Percentiles rank a stretch among this genome's conserved stretches.
Conservation (phyloP, 208 protist species). For the Herpetomonas muscarum region DNA sequence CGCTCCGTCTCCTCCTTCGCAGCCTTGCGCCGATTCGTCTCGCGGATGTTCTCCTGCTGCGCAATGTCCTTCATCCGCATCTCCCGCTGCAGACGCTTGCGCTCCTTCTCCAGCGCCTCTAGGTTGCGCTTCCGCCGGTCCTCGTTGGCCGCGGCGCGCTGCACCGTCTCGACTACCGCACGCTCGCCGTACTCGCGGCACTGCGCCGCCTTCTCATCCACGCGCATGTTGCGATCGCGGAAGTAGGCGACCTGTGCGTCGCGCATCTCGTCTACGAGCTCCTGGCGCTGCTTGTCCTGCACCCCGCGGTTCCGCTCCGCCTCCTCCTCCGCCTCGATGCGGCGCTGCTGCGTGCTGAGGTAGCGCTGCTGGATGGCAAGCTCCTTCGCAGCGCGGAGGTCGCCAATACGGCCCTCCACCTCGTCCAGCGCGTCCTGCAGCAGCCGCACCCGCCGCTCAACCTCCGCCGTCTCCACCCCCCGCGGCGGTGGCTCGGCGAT, state of each 20-base stretch:
- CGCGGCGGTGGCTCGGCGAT: conserved; percentile 45
- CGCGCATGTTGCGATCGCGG: conserved; percentile 39
- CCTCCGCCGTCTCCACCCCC: conserved; percentile 34
- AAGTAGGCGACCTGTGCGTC: conserved; percentile 46
- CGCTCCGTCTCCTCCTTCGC: conserved; percentile 28
- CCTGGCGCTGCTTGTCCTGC: conserved; percentile 42
- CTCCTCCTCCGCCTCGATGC: conserved; percentile 28
- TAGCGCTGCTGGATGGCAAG: conserved; percentile 24
- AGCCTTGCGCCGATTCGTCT: conserved; percentile 23
- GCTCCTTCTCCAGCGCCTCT: conserved; percentile 34
- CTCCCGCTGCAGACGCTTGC: conserved; percentile 36
- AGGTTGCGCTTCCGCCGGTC: conserved; percentile 38
- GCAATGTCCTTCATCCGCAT: conserved; percentile 33
- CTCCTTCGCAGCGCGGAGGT: conserved; percentile 36
- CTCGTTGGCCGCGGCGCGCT: conserved; percentile 35
- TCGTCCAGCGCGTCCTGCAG: conserved; percentile 57
- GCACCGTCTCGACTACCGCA: conserved; percentile 34
- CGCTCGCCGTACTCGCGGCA: conserved; percentile 36
- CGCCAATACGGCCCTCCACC: conserved; percentile 31
- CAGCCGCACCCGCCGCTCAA: conserved; percentile 54
- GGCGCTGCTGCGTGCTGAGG: conserved; percentile 30
- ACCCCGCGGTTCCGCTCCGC: conserved; percentile 24
- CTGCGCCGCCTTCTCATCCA: conserved; percentile 32
- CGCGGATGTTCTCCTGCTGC: conserved; percentile 34
- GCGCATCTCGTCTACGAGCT: conserved; percentile 39